Evolutionary conservation across 2,329 filamentous ascomycete genomes (phyloP).

Genomic region (Trichophyton mentagrophytes): DNA sequence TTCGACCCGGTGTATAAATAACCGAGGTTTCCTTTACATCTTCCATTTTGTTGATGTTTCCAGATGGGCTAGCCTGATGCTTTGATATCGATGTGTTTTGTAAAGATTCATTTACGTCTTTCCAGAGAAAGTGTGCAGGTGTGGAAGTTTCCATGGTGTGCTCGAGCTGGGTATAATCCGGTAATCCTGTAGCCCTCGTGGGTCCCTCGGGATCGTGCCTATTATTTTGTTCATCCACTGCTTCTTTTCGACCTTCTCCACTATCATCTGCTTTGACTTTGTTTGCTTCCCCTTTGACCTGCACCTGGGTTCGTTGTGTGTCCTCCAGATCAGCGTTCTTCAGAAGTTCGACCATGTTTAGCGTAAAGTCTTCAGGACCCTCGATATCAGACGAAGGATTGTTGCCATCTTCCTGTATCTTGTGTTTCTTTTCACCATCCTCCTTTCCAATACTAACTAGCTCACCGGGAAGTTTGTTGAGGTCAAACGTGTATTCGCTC

Average conservation of each 20-base stretch:
- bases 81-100: background rate
- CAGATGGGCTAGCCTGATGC: background rate
- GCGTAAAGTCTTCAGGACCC: constrained; percentile 32
- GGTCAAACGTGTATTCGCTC: constrained; percentile 30
- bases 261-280: constrained; percentile 10
- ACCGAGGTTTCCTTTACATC: background rate
- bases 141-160: constrained; percentile 34
- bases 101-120: constrained; percentile 7
- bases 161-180: constrained; percentile 31
- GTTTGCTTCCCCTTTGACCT: constrained; percentile 7
- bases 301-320: background rate
- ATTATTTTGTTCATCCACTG: constrained; percentile 10
- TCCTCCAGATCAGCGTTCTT: constrained; percentile 14
- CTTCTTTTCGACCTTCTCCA: constrained; percentile 4
- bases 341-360: constrained; percentile 31
- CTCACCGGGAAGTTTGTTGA: constrained; percentile 25
- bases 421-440: constrained; percentile 14
- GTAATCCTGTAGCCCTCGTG: constrained; percentile 19
- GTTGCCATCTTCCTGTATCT: constrained; percentile 18
- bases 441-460: constrained; percentile 13
- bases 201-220: constrained; percentile 19
- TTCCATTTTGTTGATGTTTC: background rate
- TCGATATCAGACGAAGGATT: constrained; percentile 25
- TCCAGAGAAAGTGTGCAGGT: constrained; percentile 27
- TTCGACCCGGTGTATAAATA: background rate